phyloP scores from a whole-genome alignment of 805 yeast species.

The Cyberlindnera misumaiensis region DNA sequence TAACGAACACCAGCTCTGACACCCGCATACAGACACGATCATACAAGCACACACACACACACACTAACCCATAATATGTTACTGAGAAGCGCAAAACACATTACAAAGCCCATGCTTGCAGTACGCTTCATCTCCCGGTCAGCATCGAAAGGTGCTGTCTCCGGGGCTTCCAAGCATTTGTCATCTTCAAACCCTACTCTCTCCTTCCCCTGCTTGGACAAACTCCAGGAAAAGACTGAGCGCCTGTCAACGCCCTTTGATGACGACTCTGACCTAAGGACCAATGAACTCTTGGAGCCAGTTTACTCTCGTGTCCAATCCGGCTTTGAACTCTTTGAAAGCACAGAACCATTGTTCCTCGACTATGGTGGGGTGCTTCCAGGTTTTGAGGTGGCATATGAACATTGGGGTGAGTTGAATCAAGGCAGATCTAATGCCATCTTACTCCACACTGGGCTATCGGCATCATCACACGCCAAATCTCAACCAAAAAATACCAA shows the following conservation, averaged over 20 bases:
- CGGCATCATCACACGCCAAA: slow-evolving; percentile 91
- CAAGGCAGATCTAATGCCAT: slow-evolving; percentile 61
- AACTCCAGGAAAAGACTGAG: slow-evolving; percentile 51
- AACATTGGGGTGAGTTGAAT: slow-evolving; percentile 81
- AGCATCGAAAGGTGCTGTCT: slow-evolving; percentile 5
- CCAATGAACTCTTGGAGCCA: slow-evolving; percentile 73
- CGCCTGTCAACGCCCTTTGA: slow-evolving; percentile 9
- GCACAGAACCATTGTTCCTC: slow-evolving; percentile 53
- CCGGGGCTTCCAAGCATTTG: not conserved
- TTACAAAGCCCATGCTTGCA: not conserved
- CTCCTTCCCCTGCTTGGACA: slow-evolving; percentile 81
- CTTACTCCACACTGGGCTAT: slow-evolving; percentile 81
- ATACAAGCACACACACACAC: not conserved
- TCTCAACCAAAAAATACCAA: slow-evolving; percentile 63
- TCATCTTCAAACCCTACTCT: slow-evolving; percentile 13
- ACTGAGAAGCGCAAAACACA: not conserved
- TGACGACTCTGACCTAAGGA: slow-evolving; percentile 12
- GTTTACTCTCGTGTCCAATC: slow-evolving; percentile 62
- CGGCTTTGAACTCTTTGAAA: slow-evolving; percentile 57
- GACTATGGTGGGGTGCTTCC: slow-evolving; percentile 81
- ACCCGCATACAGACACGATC: too few species aligned
- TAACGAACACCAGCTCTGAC: too few species aligned
- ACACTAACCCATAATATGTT: not conserved
- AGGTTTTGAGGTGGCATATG: slow-evolving; percentile 79
- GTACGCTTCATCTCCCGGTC: slow-evolving; percentile 9